phyloP scores from a whole-genome alignment of 2,329 filamentous ascomycete genomes.

The Celoporthe dispersa region DNA sequence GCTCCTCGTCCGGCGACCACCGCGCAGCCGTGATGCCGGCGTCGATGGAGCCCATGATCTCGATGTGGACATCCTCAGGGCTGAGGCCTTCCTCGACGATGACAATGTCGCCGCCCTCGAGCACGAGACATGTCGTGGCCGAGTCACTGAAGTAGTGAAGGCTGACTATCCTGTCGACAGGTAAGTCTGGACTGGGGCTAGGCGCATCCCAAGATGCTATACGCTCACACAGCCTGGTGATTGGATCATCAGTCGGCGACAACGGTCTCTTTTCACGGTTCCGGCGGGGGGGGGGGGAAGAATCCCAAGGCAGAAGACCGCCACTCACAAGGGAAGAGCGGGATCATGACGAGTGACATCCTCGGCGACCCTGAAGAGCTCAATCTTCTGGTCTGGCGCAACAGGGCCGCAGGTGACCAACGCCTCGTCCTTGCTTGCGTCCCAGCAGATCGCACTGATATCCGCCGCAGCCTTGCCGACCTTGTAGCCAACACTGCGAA shows the following conservation, averaged over 20 bases:
- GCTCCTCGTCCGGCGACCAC: constrained; percentile 95
- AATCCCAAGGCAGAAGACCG: no score
- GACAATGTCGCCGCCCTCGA: constrained; percentile 90
- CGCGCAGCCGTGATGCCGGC: constrained; percentile 85
- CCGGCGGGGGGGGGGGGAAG: no score
- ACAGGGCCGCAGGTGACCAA: constrained; percentile 86
- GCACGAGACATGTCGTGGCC: constrained; percentile 76
- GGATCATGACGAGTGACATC: constrained; percentile 37
- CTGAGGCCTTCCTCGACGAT: constrained; percentile 69
- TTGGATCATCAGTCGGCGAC: constrained; percentile 3
- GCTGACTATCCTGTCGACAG: constrained; percentile 74
- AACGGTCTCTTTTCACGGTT: background rate
- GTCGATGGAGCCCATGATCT: constrained; percentile 94
- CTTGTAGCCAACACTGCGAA: constrained; percentile 76
- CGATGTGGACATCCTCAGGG: constrained; percentile 76
- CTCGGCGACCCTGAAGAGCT: constrained; percentile 64
- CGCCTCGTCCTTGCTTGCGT: constrained; percentile 75
- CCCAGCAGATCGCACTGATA: constrained; percentile 83
- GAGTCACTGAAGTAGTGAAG: constrained; percentile 87
- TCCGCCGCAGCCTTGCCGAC: constrained; percentile 64
- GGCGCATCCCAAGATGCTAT: constrained; percentile 91
- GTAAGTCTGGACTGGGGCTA: constrained; percentile 75
- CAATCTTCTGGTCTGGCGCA: constrained; percentile 69
- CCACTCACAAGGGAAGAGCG: constrained; percentile 43
- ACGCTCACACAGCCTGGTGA: constrained; percentile 37